Evolutionary conservation across 108 stramenopile species (phyloP).

Genomic region (Skeletonema menzelii): DNA sequence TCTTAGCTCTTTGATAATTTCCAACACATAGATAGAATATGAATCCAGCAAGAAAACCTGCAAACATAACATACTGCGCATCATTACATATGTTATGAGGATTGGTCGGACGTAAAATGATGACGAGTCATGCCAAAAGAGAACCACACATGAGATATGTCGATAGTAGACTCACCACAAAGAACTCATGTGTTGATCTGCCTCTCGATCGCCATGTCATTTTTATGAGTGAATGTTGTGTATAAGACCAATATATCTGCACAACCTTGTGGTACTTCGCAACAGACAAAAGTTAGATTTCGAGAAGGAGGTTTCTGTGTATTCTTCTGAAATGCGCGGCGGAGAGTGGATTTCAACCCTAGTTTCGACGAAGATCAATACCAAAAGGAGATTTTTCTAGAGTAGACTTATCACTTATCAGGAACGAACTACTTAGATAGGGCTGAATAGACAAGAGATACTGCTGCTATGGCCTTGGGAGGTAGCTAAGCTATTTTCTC

Average conservation of each 20-base stretch:
- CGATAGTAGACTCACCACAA: slow-evolving; percentile 49
- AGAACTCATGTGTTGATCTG: slow-evolving; percentile 63
- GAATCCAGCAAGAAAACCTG: slow-evolving; percentile 76
- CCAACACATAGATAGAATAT: slow-evolving; percentile 81
- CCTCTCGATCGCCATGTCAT: slow-evolving; percentile 69
- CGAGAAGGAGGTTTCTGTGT: not conserved
- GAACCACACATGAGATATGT: not conserved
- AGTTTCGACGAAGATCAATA: not conserved
- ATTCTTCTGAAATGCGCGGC: not conserved
- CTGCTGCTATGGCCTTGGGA: no score
- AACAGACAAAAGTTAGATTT: not conserved
- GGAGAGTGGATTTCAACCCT: no score
- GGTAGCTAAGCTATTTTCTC: no score
- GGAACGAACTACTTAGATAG: no score
- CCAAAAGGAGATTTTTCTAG: no score
- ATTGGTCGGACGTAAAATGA: not conserved
- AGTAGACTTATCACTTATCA: no score
- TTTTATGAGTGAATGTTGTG: slow-evolving; percentile 2
- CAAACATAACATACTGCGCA: slow-evolving; percentile 27
- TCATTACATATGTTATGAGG: not conserved
- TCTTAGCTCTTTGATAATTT: slow-evolving; percentile 83
- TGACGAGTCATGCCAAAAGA: not conserved
- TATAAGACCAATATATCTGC: not conserved
- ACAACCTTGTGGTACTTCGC: not conserved
- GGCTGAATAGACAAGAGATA: no score